phyloP scores from a whole-genome alignment of 306 rosid species.

The Crotalaria pallida region DNA sequence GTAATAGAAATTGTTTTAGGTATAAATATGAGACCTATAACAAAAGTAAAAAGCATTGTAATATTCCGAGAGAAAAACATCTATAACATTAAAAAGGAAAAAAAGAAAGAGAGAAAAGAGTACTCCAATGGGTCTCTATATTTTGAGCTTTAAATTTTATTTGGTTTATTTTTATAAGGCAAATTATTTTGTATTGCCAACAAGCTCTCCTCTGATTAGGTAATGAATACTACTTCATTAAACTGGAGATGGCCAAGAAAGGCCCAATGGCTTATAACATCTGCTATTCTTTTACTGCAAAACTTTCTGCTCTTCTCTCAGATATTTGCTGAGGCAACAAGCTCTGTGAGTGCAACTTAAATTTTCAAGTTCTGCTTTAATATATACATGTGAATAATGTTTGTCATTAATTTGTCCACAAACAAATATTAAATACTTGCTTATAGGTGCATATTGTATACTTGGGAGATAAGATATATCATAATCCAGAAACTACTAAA shows the following conservation, averaged over 20 bases:
- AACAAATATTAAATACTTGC: constrained; percentile 10
- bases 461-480: constrained; percentile 50
- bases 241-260: constrained; percentile 34
- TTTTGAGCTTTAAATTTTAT: constrained; percentile 13
- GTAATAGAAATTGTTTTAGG: too few relatives aligned
- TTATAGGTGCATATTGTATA: constrained; percentile 69
- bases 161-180: constrained; percentile 11
- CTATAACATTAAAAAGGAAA: too few relatives aligned
- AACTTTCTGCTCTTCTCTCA: constrained; percentile 28
- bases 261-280: constrained; percentile 30
- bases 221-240: constrained; percentile 36
- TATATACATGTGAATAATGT: neutral
- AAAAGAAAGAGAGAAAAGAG: too few relatives aligned
- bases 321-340: constrained; percentile 35
- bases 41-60: too few relatives aligned
- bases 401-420: neutral
- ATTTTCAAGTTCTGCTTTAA: constrained; percentile 5
- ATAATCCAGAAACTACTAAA: constrained; percentile 43
- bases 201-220: constrained; percentile 11
- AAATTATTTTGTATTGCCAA: too few relatives aligned
- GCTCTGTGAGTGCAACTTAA: constrained; percentile 36
- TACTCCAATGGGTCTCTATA: constrained; percentile 3
- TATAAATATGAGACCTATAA: too few relatives aligned
- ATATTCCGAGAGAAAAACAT: too few relatives aligned
- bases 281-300: constrained; percentile 41